Percentiles rank a stretch among this genome's conserved stretches.
Evolutionary conservation across 495 filamentous ascomycete genomes (phyloP).

Genomic region (Geoglossum glabrum): DNA sequence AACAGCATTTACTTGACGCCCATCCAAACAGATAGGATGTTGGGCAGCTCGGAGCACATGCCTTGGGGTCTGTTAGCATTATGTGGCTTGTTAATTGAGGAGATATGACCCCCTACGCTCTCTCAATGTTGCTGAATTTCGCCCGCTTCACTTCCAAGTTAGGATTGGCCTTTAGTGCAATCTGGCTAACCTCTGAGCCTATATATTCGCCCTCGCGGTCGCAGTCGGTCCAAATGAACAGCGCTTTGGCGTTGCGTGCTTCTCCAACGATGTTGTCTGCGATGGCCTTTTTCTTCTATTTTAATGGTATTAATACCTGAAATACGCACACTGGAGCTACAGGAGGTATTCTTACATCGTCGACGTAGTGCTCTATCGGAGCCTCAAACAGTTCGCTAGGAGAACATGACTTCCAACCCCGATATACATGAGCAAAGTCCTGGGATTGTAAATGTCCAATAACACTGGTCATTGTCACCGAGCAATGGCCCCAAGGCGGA

Average conservation of each 20-base stretch:
- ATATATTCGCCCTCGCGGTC: slow-evolving; percentile 97
- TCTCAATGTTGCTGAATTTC: slow-evolving; percentile 86
- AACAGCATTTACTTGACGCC: slow-evolving; percentile 73
- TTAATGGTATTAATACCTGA: not conserved
- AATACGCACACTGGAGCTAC: not conserved
- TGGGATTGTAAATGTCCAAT: slow-evolving; percentile 58
- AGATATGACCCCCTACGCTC: slow-evolving; percentile 37
- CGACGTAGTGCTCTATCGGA: slow-evolving; percentile 42
- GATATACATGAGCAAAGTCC: slow-evolving; percentile 51
- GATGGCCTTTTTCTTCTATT: slow-evolving; percentile 56
- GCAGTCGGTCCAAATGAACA: slow-evolving; percentile 98
- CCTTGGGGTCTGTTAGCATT: slow-evolving; percentile 13
- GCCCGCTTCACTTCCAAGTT: slow-evolving; percentile 66
- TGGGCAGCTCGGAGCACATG: slow-evolving; percentile 77
- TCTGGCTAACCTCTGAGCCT: slow-evolving; percentile 72
- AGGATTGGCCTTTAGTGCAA: slow-evolving; percentile 53
- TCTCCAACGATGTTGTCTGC: slow-evolving; percentile 67
- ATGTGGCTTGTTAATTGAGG: slow-evolving; percentile 13
- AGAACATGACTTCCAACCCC: slow-evolving; percentile 59
- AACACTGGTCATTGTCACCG: slow-evolving; percentile 84
- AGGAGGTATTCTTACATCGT: slow-evolving; percentile 27
- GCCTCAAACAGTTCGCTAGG: slow-evolving; percentile 71
- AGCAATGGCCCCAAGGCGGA: slow-evolving; percentile 55
- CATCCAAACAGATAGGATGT: slow-evolving; percentile 57
- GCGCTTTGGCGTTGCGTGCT: slow-evolving; percentile 42